Base-by-base conservation (phyloP, 768 basidiomycete species). In the Ephemerocybe angulata region DNA sequence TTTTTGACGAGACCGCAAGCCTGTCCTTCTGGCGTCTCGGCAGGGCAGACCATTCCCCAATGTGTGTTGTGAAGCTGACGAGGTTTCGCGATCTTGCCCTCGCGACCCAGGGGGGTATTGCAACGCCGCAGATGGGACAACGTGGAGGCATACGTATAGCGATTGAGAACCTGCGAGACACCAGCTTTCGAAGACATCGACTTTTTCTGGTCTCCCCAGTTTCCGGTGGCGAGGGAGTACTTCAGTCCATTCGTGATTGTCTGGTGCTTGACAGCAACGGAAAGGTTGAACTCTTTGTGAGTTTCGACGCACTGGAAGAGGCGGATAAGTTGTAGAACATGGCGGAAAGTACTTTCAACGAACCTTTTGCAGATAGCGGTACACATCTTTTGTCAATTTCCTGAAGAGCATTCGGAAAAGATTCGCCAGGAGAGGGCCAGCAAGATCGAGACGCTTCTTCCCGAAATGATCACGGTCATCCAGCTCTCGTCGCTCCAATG, bases 11-110 rank as follows among this genome's bases (percentile, higher is more conserved):
- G 83, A 72, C 97, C 97, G 72, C 97, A 99, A 57, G 97, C 97
- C 70, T 98, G 97, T 43, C 97, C 97, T 84, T 99, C 97, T 1
- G 97, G 97, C 3, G 97, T 99, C 71, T 99, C 97, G 35, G 97
- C 97, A 40, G 97, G 97, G 67, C 97, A 99, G 19, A 99, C 97
- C 97, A 99, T 98, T 33, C 97, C 97, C 97, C 97, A 99, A 64
- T 99, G 97, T 1, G 97, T 98, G 65, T 99, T 99, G 71, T 99
- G 97, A 53, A 99, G 77, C 64, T 99, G 97, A 63, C 97, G 97
- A 54, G 97, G 97, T 69, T 98, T 98, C 43, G 97, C 97, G 56
- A 98, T 98, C 75, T 99, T 99, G 54, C 95, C 95, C 70, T 98
- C 97, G 56, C 97, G 88, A 53, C 97, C 97, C 47, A 99, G 84